Evolutionary conservation across 305 asterid species (phyloP), one percentile per base, ranked within the genome.

Genomic region (Rubia tinctorum): DNA sequence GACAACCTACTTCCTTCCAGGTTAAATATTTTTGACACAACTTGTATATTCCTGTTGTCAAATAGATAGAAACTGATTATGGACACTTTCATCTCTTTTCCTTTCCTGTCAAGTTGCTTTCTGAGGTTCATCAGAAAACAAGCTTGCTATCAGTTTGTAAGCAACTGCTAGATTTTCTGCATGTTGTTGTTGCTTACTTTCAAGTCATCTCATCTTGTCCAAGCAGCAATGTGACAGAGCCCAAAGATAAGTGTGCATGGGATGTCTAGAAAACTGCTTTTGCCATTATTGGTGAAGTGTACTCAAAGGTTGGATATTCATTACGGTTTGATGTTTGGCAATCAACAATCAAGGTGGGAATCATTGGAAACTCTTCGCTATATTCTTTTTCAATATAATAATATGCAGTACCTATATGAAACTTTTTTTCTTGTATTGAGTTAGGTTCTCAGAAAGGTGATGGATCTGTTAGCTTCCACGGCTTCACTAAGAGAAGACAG

Each of bases 331-430:
- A 82, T 67, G 73, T 76, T 62, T 88, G 97, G 96, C 88, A 85
- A 77, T 93, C 95, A 74, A 90, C 91, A 68, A 71, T 89, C 78
- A 93, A 88, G 96, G 98, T 93, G 75, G 55, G 84, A 69, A 69
- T 72, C 34, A 76, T 64, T 68, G 68, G 51, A 23, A 69, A 71
- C 69, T 68, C 78, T 39, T 69, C 60, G 49, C 20, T 74, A 18
- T 40, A n/a, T 30, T 66, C 10, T 66, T 43, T 39, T 34, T 66
- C 23, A 56, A 67, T 59, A 17, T 8, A 25, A 34, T 23, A 67
- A 34, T 61, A 18, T 74, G 47, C 30, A 23, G 23, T 68, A 8
- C 69, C 73, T 81, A 43, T 62, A 66, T 75, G 78, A 81, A 81
- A 74, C 43, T 53, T 51, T 71, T 78, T 71, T 82, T 80, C 39